Evolutionary conservation across 371 early-diverging fungal genomes (phyloP).

Genomic region (Haplosporangium sp.): DNA sequence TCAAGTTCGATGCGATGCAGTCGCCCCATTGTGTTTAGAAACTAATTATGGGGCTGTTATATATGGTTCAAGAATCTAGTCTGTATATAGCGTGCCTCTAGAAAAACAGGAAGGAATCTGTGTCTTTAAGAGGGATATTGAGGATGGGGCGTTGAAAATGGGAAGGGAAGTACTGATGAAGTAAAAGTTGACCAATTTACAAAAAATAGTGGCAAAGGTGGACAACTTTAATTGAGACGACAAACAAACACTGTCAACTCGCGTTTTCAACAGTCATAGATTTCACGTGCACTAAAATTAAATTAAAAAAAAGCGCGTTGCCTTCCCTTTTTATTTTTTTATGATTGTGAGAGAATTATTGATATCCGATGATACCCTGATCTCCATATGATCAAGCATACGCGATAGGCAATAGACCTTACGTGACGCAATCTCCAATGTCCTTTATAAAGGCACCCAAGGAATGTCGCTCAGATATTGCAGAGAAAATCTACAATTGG

Average conservation of each 20-base stretch:
- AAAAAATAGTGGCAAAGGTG: not conserved
- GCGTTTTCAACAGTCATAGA: not conserved
- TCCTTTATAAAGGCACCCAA: constrained; percentile 20
- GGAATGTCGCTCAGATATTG: constrained; percentile 21
- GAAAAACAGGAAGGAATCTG: not conserved
- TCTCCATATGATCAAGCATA: no score
- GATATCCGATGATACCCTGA: no score
- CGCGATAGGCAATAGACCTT: not conserved
- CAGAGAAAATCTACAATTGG: constrained; percentile 24
- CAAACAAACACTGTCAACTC: not conserved
- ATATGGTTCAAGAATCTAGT: no score
- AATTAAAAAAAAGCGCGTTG: no score
- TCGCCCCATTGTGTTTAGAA: constrained; percentile 70
- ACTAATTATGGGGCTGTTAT: not conserved
- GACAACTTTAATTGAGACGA: not conserved
- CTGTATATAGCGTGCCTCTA: not conserved
- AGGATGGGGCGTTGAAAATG: not conserved
- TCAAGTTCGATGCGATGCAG: constrained; percentile 94
- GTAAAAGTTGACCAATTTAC: not conserved
- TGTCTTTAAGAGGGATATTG: no score
- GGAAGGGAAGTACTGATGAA: not conserved
- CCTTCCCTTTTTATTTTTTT: no score
- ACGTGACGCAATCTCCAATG: constrained; percentile 25
- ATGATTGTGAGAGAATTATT: no score
- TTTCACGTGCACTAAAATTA: not conserved